Conservation (phyloP, 164 flowering plant genomes). For the Stephania yunnanensis region DNA sequence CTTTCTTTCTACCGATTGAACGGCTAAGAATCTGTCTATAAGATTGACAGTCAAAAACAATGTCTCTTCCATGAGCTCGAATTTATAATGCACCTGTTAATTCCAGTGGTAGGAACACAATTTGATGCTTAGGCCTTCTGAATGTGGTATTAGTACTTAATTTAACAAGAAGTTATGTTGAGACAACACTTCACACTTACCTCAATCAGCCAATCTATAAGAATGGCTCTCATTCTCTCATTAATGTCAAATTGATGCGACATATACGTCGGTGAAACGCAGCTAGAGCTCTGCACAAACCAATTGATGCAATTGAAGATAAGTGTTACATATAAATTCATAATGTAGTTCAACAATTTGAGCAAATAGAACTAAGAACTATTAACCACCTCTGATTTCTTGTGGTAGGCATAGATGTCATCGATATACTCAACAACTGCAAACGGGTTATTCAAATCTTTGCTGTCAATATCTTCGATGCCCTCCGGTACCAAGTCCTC, state of each 20-base stretch:
- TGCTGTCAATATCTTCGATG: conserved; percentile 55
- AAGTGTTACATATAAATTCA: not conserved
- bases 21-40: conserved; percentile 67
- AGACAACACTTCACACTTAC: conserved; percentile 24
- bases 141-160: not conserved
- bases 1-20: conserved; percentile 57
- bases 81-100: conserved; percentile 80
- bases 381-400: conserved; percentile 49
- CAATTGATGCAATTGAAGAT: not conserved
- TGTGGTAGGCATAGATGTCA: conserved; percentile 57
- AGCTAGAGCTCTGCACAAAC: conserved; percentile 41
- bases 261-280: conserved; percentile 66
- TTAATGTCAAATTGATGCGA: conserved; percentile 63
- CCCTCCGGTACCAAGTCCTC: conserved; percentile 54
- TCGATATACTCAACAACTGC: conserved; percentile 84
- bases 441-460: conserved; percentile 54
- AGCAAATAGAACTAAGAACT: not conserved
- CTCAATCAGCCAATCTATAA: conserved; percentile 96
- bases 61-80: conserved; percentile 82
- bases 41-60: conserved; percentile 70
- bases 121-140: not conserved
- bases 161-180: not conserved
- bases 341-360: not conserved
- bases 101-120: conserved; percentile 1
- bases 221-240: conserved; percentile 82